Evolutionary conservation across 2,329 filamentous ascomycete genomes (phyloP).

Genomic region (Pseudohalonectria lignicola): DNA sequence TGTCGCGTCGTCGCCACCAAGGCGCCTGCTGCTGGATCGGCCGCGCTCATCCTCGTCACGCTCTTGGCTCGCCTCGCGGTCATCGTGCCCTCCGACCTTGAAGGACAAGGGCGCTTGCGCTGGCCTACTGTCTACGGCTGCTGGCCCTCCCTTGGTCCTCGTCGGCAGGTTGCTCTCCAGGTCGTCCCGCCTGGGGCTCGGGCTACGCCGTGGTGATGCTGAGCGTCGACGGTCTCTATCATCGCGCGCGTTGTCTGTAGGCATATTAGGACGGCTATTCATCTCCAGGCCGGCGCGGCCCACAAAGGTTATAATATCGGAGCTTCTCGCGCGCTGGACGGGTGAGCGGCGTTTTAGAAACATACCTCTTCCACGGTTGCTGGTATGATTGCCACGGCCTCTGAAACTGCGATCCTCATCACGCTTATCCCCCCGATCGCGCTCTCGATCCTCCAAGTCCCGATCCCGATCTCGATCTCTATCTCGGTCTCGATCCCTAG

Average conservation of each 20-base stretch:
- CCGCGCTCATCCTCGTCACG: neutral
- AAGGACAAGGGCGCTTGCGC: conserved; percentile 1
- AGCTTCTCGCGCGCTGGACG: too few species aligned
- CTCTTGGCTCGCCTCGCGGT: too few species aligned
- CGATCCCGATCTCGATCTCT: conserved; percentile 4
- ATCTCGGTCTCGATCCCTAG: conserved; percentile 4
- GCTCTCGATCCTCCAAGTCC: neutral
- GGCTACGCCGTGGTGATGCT: conserved; percentile 7
- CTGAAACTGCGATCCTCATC: neutral
- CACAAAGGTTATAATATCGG: neutral
- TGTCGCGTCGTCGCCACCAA: neutral
- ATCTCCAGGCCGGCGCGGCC: neutral
- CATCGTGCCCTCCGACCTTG: too few species aligned
- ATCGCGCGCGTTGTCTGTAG: neutral
- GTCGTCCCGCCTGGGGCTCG: conserved; percentile 2
- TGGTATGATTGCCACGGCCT: neutral
- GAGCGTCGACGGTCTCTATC: conserved; percentile 6
- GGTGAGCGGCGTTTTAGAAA: too few species aligned
- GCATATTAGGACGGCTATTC: neutral
- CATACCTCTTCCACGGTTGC: too few species aligned
- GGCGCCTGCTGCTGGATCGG: neutral
- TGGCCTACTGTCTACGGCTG: too few species aligned
- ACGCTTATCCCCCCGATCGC: neutral
- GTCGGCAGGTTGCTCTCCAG: conserved; percentile 2
- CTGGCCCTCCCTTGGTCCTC: neutral